phyloP scores from a whole-genome alignment of 1,284 basidiomycete genomes.

The Ceratobasidium sp. region DNA sequence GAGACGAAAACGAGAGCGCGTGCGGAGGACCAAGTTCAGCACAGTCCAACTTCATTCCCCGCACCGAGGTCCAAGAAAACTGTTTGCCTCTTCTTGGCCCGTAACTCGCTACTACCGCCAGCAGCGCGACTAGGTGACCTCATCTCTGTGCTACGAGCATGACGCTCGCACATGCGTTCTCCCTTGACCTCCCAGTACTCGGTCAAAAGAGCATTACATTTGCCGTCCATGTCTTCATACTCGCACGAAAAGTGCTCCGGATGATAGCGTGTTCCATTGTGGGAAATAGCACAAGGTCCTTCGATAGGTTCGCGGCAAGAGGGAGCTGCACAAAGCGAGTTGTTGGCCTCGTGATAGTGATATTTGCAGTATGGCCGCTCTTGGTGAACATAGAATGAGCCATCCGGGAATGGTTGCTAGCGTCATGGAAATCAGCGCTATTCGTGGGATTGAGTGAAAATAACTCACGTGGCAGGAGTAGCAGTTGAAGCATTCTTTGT shows the following conservation, averaged over 20 bases:
- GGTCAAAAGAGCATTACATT: constrained; percentile 64
- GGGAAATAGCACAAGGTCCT: constrained; percentile 84
- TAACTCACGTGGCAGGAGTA: constrained; percentile 72
- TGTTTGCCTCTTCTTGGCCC: constrained; percentile 28
- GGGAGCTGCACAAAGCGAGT: constrained; percentile 79
- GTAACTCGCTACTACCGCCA: neutral
- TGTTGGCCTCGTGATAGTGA: constrained; percentile 89
- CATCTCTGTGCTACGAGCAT: constrained; percentile 55
- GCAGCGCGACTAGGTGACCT: neutral
- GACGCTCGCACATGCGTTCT: constrained; percentile 81
- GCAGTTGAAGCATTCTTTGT: constrained; percentile 88
- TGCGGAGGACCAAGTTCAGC: constrained; percentile 6
- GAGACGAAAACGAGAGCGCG: constrained; percentile 15
- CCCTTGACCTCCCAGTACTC: constrained; percentile 86
- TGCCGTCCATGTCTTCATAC: constrained; percentile 43
- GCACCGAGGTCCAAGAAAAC: constrained; percentile 20
- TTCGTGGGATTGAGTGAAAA: constrained; percentile 25
- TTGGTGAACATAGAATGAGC: constrained; percentile 86
- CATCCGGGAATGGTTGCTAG: constrained; percentile 86
- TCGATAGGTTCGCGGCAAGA: constrained; percentile 88
- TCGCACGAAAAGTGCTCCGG: constrained; percentile 77
- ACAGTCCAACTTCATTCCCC: constrained; percentile 1
- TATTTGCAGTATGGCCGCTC: constrained; percentile 87
- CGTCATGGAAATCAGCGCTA: constrained; percentile 13
- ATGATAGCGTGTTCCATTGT: constrained; percentile 79